These are phyloP conservation scores for Hypoxylon rickii DNA, from an alignment of 495 filamentous ascomycete species.

Conservation along the genomic window DNA sequence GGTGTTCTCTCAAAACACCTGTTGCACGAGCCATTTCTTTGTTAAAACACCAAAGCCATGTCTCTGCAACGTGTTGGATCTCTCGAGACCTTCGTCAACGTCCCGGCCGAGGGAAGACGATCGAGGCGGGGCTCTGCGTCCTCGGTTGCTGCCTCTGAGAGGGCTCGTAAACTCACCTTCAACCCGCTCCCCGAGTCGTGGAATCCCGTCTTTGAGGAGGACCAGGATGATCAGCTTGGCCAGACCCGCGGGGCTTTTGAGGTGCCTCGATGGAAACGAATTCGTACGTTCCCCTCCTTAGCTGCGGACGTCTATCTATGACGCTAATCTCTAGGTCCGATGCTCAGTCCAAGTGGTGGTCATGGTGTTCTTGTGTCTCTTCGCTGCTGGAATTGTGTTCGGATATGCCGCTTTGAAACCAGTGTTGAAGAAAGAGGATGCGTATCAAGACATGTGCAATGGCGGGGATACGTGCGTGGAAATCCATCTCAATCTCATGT, in stretches of 20 bases:
- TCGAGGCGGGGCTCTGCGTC: conserved; percentile 45
- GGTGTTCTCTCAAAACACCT: not conserved
- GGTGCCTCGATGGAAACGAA: conserved; percentile 65
- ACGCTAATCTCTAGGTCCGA: conserved; percentile 16
- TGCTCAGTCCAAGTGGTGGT: conserved; percentile 61
- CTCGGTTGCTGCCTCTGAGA: conserved; percentile 33
- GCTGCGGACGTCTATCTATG: not conserved
- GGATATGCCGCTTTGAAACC: conserved; percentile 86
- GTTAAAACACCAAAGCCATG: conserved; percentile 39
- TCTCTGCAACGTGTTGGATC: conserved; percentile 57
- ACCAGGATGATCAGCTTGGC: conserved; percentile 30
- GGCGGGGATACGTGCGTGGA: conserved; percentile 68
- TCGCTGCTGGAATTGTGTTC: conserved; percentile 80
- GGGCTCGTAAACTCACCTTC: conserved; percentile 55
- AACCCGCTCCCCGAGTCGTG: conserved; percentile 57
- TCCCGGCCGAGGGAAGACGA: conserved; percentile 42
- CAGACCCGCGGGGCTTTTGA: conserved; percentile 70
- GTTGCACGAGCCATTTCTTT: conserved; percentile 10
- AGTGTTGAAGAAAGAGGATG: conserved; percentile 73
- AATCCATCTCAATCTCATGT: conserved; percentile 88
- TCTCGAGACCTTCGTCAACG: conserved; percentile 53
- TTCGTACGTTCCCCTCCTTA: conserved; percentile 57
- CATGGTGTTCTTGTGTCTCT: conserved; percentile 79
- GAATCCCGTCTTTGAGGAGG: conserved; percentile 42
- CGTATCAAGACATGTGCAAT: conserved; percentile 67